Percentiles rank a stretch among this genome's conserved stretches.
phyloP scores from a whole-genome alignment of 805 yeast genomes.

The Candida bentonensis region DNA sequence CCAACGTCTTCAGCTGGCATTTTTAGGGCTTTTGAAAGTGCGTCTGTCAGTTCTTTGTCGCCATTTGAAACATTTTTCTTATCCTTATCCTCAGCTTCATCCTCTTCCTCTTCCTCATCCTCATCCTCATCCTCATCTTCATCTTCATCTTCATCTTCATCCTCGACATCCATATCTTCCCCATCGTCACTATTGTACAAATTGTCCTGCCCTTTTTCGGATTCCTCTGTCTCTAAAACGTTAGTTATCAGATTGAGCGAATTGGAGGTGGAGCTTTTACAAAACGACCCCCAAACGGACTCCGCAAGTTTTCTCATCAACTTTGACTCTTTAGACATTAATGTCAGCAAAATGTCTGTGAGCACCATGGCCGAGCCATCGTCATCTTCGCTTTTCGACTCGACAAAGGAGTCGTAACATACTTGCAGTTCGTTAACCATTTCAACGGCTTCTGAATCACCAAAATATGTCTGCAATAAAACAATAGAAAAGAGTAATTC shows the following conservation, averaged over 20 bases:
- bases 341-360: constrained; percentile 45
- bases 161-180: constrained; percentile 23
- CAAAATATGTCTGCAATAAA: constrained; percentile 61
- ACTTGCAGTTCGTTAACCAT: constrained; percentile 59
- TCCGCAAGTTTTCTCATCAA: constrained; percentile 44
- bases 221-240: constrained; percentile 53
- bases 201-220: constrained; percentile 62
- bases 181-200: constrained; percentile 56
- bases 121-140: constrained; percentile 26
- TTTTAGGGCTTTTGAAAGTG: constrained; percentile 5
- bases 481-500: constrained; percentile 68
- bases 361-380: constrained; percentile 34
- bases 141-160: constrained; percentile 30
- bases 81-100: constrained; percentile 22
- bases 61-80: constrained; percentile 23
- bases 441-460: constrained; percentile 56
- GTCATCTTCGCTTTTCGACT: constrained; percentile 25
- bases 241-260: constrained; percentile 40
- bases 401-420: constrained; percentile 36
- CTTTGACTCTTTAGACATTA: constrained; percentile 42
- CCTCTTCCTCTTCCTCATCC: constrained; percentile 24
- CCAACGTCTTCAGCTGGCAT: constrained; percentile 23
- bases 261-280: constrained; percentile 28
- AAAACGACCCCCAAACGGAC: constrained; percentile 42
- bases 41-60: constrained; percentile 9